These are phyloP conservation scores for Urtica urens DNA, from an alignment of 306 rosid species.

Conservation along the genomic window DNA sequence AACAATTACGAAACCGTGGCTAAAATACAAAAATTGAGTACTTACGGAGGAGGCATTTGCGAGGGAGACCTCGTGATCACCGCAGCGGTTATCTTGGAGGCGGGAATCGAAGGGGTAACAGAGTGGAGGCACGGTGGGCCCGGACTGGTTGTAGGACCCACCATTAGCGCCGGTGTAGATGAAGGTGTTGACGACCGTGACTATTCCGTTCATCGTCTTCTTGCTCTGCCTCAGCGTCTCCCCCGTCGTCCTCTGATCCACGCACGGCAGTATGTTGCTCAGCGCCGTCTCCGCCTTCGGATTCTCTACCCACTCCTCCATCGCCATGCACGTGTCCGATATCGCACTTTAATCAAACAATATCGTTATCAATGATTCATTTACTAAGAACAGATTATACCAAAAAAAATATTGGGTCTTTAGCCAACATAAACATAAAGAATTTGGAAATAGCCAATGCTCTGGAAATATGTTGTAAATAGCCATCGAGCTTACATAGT, in stretches of 20 bases:
- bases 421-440: too few relatives aligned
- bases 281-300: constrained; percentile 89
- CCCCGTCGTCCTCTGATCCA: constrained; percentile 73
- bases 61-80: constrained; percentile 59
- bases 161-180: constrained; percentile 55
- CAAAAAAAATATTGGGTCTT: too few relatives aligned
- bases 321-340: constrained; percentile 78
- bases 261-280: constrained; percentile 83
- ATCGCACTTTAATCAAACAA: constrained; percentile 69
- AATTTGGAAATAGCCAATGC: too few relatives aligned
- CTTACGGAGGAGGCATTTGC: constrained; percentile 62
- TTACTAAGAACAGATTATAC: too few relatives aligned
- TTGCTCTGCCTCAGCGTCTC: constrained; percentile 73
- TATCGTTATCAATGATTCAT: too few relatives aligned
- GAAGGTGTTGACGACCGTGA: constrained; percentile 50
- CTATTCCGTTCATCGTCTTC: constrained; percentile 50
- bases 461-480: too few relatives aligned
- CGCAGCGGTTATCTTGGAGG: constrained; percentile 41
- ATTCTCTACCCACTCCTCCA: constrained; percentile 89
- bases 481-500: too few relatives aligned
- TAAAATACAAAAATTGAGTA: constrained; percentile 1
- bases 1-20: too few relatives aligned
- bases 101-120: constrained; percentile 71
- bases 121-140: constrained; percentile 71
- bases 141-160: constrained; percentile 65